Conservation (phyloP, 805 yeast genomes). For the Ogataea pignaliae region DNA sequence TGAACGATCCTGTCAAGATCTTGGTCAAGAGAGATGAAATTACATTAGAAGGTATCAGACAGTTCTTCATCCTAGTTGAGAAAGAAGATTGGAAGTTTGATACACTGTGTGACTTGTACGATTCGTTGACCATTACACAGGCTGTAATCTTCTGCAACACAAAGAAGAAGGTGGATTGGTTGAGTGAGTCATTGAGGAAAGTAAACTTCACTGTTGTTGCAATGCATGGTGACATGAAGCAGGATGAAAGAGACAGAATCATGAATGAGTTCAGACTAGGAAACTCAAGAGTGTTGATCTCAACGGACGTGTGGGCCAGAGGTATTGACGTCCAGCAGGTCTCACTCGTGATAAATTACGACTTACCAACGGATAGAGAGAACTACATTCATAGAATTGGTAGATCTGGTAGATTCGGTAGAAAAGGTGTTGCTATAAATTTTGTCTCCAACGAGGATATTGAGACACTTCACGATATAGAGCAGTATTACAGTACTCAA, state of each 20-base stretch:
- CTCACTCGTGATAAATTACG: constrained; percentile 90
- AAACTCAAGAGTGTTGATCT: constrained; percentile 83
- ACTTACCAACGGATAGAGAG: constrained; percentile 84
- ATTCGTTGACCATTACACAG: constrained; percentile 92
- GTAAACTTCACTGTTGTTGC: constrained; percentile 88
- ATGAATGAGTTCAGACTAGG: constrained; percentile 97
- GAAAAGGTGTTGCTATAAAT: constrained; percentile 97
- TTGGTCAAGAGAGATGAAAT: constrained; percentile 94
- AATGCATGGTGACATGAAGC: constrained; percentile 96
- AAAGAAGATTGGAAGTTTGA: constrained; percentile 93
- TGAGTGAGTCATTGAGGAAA: constrained; percentile 67
- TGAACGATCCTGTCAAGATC: constrained; percentile 91
- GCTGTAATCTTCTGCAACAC: constrained; percentile 98
- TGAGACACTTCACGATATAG: constrained; percentile 75
- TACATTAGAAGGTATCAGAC: constrained; percentile 93
- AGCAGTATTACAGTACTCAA: constrained; percentile 83
- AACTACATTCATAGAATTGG: constrained; percentile 97
- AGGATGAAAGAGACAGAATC: constrained; percentile 86
- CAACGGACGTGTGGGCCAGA: constrained; percentile 95
- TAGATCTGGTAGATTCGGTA: constrained; percentile 97
- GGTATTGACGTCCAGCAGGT: constrained; percentile 99
- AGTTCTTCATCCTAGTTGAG: constrained; percentile 85
- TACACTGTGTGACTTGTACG: constrained; percentile 91
- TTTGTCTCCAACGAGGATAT: constrained; percentile 81
- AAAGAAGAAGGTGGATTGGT: constrained; percentile 87